Conservation (phyloP, 257 asterid species). For the Verbascum thapsus region DNA sequence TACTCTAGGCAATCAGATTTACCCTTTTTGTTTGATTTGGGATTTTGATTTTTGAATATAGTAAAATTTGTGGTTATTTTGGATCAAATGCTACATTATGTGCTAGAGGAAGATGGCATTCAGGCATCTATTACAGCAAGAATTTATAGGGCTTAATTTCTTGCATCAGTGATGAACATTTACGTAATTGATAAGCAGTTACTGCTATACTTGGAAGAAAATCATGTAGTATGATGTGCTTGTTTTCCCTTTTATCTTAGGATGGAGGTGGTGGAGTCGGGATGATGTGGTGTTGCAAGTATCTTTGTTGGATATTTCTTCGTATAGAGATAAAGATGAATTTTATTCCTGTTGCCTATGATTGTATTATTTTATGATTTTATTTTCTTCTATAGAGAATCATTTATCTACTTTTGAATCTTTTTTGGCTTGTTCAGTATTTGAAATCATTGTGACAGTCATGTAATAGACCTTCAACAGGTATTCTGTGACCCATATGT, state of each 20-base stretch:
- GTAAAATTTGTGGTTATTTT: neutral
- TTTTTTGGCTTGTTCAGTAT: neutral
- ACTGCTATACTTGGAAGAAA: neutral
- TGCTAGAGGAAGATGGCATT: neutral
- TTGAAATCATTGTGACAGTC: constrained; percentile 1
- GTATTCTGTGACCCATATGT: neutral
- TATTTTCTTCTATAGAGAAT: neutral
- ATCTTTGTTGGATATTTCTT: neutral
- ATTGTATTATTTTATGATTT: constrained; percentile 3
- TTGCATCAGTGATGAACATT: neutral
- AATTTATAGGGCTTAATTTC: neutral
- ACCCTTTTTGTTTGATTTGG: constrained; percentile 9
- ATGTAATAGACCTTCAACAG: neutral
- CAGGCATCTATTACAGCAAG: neutral
- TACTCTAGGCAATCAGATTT: constrained; percentile 19
- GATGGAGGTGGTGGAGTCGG: neutral
- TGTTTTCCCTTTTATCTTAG: neutral
- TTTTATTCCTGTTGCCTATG: neutral
- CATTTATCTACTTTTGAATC: neutral
- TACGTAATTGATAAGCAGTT: neutral
- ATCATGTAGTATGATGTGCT: neutral
- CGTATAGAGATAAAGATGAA: neutral
- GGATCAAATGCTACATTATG: constrained; percentile 22
- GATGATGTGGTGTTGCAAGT: neutral
- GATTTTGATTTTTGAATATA: neutral